phyloP scores from a whole-genome alignment of 2,329 filamentous ascomycete genomes.

The Fusarium equiseti region DNA sequence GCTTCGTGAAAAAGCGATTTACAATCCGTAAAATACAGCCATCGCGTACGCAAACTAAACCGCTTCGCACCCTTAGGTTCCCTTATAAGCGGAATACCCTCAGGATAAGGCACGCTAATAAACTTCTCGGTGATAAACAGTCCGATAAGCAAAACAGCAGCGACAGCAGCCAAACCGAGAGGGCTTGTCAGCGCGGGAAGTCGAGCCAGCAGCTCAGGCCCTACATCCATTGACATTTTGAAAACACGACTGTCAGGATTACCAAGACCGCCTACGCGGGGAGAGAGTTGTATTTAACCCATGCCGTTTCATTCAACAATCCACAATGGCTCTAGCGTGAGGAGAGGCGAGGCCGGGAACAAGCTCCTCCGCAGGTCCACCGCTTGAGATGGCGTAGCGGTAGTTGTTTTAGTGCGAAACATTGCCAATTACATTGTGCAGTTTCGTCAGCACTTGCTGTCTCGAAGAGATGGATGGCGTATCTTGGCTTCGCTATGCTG shows the following conservation, averaged over 20 bases:
- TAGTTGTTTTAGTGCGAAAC: not conserved
- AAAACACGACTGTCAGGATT: not conserved
- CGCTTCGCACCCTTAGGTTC: conserved; percentile 43
- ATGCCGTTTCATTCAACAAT: not conserved
- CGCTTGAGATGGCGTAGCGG: not conserved
- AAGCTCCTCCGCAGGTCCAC: not conserved
- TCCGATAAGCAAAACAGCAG: not conserved
- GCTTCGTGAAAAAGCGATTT: conserved; percentile 48
- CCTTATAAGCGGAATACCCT: conserved; percentile 43
- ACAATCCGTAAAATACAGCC: conserved; percentile 50
- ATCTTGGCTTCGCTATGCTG: not conserved
- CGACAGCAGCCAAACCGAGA: conserved; percentile 13
- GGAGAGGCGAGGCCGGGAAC: not conserved
- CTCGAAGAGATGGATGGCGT: not conserved
- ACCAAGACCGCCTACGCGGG: not conserved
- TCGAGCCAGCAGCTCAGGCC: conserved; percentile 13
- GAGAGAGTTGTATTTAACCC: conserved; percentile 11
- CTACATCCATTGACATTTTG: conserved; percentile 11
- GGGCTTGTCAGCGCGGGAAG: conserved; percentile 26
- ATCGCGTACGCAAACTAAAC: conserved; percentile 50
- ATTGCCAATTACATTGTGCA: not conserved
- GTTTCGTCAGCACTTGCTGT: not conserved
- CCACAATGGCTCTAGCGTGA: not conserved
- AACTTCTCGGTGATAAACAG: conserved; percentile 40
- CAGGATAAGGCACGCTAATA: conserved; percentile 44